A percentile compares a stretch with the other conserved stretches of the same genome.
Conservation (phyloP, 1,284 basidiomycete species). For the Sanguinoderma infundibulare region DNA sequence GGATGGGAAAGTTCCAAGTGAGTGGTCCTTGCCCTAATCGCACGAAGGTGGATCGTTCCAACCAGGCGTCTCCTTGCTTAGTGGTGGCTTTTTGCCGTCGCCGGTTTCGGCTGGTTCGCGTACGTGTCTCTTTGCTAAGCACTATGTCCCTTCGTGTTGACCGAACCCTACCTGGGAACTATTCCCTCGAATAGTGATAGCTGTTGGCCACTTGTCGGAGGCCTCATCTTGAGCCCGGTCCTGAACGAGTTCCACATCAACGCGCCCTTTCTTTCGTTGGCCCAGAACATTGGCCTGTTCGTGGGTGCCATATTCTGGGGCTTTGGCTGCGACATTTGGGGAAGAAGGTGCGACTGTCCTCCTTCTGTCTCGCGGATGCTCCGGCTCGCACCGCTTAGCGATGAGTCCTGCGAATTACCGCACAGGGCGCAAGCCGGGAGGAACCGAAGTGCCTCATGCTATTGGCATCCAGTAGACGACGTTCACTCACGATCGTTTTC, state of each 20-base stretch:
- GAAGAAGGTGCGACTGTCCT: conserved; percentile 41
- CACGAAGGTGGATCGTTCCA: background rate
- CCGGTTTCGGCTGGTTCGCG: conserved; percentile 77
- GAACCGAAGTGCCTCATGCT: no score
- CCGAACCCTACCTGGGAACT: conserved; percentile 1
- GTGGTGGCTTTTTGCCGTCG: conserved; percentile 62
- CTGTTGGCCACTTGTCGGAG: conserved; percentile 57
- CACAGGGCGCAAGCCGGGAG: no score
- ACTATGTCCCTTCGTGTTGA: background rate
- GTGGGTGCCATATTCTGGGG: conserved; percentile 71
- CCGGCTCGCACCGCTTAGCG: conserved; percentile 2
- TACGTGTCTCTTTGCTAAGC: conserved; percentile 40
- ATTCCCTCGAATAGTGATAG: conserved; percentile 40
- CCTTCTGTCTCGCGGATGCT: conserved; percentile 20
- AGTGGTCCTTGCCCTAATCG: conserved; percentile 14
- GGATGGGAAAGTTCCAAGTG: conserved; percentile 74
- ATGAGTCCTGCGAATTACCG: no score
- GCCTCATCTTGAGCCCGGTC: conserved; percentile 60
- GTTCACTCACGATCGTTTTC: background rate
- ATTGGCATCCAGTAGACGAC: no score
- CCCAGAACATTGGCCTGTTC: conserved; percentile 64
- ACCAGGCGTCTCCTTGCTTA: conserved; percentile 24
- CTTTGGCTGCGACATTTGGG: conserved; percentile 70
- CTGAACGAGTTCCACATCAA: conserved; percentile 60
- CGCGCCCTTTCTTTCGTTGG: conserved; percentile 61